Base-by-base conservation (phyloP, 768 basidiomycete genomes). In the Chalciporus chontae region DNA sequence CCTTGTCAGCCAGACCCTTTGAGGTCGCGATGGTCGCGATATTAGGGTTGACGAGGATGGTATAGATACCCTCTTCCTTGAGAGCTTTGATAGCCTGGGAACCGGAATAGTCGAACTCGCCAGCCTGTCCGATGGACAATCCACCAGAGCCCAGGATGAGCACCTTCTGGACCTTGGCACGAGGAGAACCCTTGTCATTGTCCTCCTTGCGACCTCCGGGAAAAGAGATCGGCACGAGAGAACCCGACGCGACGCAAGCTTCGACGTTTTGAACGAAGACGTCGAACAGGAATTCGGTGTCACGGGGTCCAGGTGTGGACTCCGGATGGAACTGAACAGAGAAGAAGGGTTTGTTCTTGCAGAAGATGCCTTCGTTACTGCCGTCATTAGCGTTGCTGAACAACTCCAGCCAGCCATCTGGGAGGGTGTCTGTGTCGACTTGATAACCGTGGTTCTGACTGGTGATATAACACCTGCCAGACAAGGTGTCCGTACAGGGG, bases 301-400 rank as follows among this genome's bases (percentile, higher is more conserved):
- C 96, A 48, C 94, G 83, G 18, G 96, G 96, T 21, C 96, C 96
- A 10, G 94, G 94, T 3, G 90, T 91, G 26, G 90, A 92, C 69
- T 99, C 96, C 19, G 96, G 96, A 68, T 99, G 96, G 78, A 99
- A 99, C 67, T 99, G 96, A 17, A 98, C 95, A 18, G 95, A 98
- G 71, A 99, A 98, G 77, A 90, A 96, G 0, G 96, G 95, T 57
- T 90, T 90, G 66, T 84, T 80, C 53, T 87, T 83, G 71, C 82
- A 94, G 71, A 92, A 95, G 55, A 99, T 94, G 52, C 96, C 96
- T 69, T 99, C 96, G 66, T 99, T 99, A 66, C 91, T 94, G 42
- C 83, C 84, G 64, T 99, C 96, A 69, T 98, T 99, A 47, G 96
- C 95, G 64, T 99, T 99, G 60, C 77, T 76, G 77, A 97, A 99